These are phyloP conservation scores for Sonneratia caseolaris DNA, from an alignment of 345 rosid genomes.

Conservation along the genomic window DNA sequence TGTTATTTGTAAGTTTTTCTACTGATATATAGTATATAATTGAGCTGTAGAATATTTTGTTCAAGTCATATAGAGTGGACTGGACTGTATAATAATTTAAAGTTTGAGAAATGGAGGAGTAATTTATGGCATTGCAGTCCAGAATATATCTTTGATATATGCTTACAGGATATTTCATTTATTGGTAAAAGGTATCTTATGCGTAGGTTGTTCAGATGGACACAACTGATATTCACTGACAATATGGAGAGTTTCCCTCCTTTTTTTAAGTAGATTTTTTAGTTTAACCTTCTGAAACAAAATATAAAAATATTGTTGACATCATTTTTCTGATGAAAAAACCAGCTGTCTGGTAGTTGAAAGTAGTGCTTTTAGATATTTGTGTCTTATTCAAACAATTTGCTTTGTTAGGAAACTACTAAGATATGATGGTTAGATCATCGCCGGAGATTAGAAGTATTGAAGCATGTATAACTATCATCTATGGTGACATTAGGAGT, in stretches of 20 bases:
- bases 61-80: not conserved
- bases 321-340: not conserved
- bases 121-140: not conserved
- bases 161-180: not conserved
- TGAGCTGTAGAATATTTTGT: not conserved
- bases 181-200: not conserved
- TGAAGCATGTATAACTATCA: not conserved
- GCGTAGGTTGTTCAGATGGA: not conserved
- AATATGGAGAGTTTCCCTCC: not conserved
- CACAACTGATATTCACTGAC: not conserved
- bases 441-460: not conserved
- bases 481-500: not conserved
- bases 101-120: not conserved
- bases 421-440: not conserved
- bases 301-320: not conserved
- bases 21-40: not conserved
- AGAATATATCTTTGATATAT: not conserved
- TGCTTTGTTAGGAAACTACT: not conserved
- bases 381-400: not conserved
- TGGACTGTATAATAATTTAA: not conserved
- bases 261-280: not conserved
- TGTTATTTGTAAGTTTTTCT: not conserved
- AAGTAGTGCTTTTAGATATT: not conserved
- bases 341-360: not conserved
- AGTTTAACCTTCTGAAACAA: not conserved